A percentile compares a stretch with the other conserved stretches of the same genome.
These are phyloP conservation scores for Pelagomonas calceolata DNA, from an alignment of 108 stramenopile species.

Conservation along the genomic window DNA sequence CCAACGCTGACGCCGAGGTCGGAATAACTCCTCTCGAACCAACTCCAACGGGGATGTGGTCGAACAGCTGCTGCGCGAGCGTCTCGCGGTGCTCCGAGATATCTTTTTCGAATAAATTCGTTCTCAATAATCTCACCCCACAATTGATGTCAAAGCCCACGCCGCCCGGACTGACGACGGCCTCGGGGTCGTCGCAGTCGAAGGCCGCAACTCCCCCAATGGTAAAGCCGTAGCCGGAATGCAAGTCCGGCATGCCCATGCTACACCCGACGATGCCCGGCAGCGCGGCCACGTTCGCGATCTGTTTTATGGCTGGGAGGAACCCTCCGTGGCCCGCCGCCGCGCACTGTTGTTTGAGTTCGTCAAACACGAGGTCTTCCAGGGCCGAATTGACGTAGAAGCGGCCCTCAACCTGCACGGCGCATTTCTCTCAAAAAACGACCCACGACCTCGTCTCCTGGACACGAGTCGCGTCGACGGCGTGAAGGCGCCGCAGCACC, in stretches of 20 bases:
- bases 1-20: slow-evolving; percentile 41
- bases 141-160: slow-evolving; percentile 26
- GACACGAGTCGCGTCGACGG: no score
- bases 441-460: no score
- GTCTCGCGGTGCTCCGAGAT: slow-evolving; percentile 36
- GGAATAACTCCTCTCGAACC: slow-evolving; percentile 62
- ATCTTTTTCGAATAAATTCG: slow-evolving; percentile 59
- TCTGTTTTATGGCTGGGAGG: slow-evolving; percentile 59
- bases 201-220: slow-evolving; percentile 81
- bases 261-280: slow-evolving; percentile 61
- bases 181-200: slow-evolving; percentile 61
- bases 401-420: slow-evolving; percentile 44
- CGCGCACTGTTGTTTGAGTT: slow-evolving; percentile 43
- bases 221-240: slow-evolving; percentile 72
- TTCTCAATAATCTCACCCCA: slow-evolving; percentile 66
- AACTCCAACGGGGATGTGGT: slow-evolving; percentile 74
- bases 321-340: slow-evolving; percentile 39
- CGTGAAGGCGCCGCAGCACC: no score
- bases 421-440: no score
- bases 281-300: slow-evolving; percentile 69
- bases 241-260: slow-evolving; percentile 69
- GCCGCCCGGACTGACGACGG: slow-evolving; percentile 65
- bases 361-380: slow-evolving; percentile 48
- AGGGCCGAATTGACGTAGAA: slow-evolving; percentile 55
- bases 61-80: slow-evolving; percentile 58